Percentiles rank a stretch among this genome's conserved stretches.
Evolutionary conservation across 1,284 basidiomycete species (phyloP).

Genomic region (Malassezia caprae): DNA sequence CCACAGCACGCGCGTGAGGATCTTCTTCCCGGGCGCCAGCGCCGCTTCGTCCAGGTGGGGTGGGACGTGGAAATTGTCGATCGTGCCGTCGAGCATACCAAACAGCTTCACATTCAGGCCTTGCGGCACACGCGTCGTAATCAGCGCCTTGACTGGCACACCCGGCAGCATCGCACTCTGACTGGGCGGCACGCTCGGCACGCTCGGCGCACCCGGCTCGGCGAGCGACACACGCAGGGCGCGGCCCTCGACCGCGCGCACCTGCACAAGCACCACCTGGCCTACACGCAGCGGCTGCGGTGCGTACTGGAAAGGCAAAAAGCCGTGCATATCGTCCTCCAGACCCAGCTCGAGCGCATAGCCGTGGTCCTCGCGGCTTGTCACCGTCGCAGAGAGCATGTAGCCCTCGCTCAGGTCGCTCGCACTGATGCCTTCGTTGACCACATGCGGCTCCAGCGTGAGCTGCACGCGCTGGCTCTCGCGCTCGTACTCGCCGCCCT

Average conservation of each 20-base stretch:
- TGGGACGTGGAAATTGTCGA: conserved; percentile 71
- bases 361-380: conserved; percentile 86
- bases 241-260: conserved; percentile 44
- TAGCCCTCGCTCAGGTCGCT: conserved; percentile 58
- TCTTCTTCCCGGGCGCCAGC: conserved; percentile 43
- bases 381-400: conserved; percentile 44
- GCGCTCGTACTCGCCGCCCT: conserved; percentile 39
- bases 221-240: conserved; percentile 43
- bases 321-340: conserved; percentile 37
- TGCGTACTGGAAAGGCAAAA: conserved; percentile 26
- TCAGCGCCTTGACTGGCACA: conserved; percentile 67
- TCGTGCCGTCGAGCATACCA: conserved; percentile 85
- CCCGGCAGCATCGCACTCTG: conserved; percentile 78
- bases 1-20: conserved; percentile 80
- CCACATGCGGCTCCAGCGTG: conserved; percentile 69
- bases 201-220: conserved; percentile 26
- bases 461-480: conserved; percentile 60
- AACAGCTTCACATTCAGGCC: conserved; percentile 83
- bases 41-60: conserved; percentile 20
- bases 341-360: conserved; percentile 76
- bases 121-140: conserved; percentile 66
- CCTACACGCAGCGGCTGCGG: conserved; percentile 42
- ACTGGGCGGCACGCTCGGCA: conserved; percentile 34
- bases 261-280: conserved; percentile 40
- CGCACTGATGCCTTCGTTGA: conserved; percentile 72